phyloP scores from a whole-genome alignment of 2,329 filamentous ascomycete species.

The Cercospora citrullina region DNA sequence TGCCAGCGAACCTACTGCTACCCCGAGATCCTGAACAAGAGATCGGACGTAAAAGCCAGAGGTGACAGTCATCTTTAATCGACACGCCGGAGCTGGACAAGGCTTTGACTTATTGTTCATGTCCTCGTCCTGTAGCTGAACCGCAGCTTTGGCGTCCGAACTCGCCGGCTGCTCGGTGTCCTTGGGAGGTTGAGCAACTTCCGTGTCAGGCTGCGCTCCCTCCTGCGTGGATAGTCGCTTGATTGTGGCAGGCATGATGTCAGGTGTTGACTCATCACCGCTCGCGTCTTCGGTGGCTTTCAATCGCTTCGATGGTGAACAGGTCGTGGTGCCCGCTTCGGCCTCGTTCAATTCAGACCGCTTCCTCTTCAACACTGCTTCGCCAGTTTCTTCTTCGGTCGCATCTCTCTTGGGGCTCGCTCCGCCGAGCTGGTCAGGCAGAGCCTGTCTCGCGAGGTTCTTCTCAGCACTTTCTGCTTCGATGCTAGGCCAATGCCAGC shows the following conservation, averaged over 20 bases:
- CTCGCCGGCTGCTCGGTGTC: slow-evolving; percentile 34
- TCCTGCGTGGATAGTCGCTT: slow-evolving; percentile 10
- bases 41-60: slow-evolving; percentile 97
- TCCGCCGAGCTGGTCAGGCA: slow-evolving; percentile 43
- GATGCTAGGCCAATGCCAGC: slow-evolving; percentile 74
- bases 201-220: slow-evolving; percentile 16
- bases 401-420: slow-evolving; percentile 21
- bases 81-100: slow-evolving; percentile 67
- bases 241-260: slow-evolving; percentile 9
- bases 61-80: slow-evolving; percentile 85
- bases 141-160: slow-evolving; percentile 21
- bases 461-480: slow-evolving; percentile 76
- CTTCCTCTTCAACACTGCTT: slow-evolving; percentile 34
- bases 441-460: slow-evolving; percentile 69
- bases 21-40: slow-evolving; percentile 86
- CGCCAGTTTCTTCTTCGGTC: slow-evolving; percentile 18
- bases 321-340: slow-evolving; percentile 8
- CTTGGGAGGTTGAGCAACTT: slow-evolving; percentile 13
- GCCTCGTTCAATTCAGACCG: slow-evolving; percentile 31
- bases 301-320: slow-evolving; percentile 39
- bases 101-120: slow-evolving; percentile 11
- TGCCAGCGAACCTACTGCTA: slow-evolving; percentile 75
- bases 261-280: slow-evolving; percentile 9
- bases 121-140: background rate
- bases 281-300: slow-evolving; percentile 34